These are phyloP conservation scores for Hypoxylon crocopeplum DNA, from an alignment of 495 filamentous ascomycete species.

Conservation along the genomic window DNA sequence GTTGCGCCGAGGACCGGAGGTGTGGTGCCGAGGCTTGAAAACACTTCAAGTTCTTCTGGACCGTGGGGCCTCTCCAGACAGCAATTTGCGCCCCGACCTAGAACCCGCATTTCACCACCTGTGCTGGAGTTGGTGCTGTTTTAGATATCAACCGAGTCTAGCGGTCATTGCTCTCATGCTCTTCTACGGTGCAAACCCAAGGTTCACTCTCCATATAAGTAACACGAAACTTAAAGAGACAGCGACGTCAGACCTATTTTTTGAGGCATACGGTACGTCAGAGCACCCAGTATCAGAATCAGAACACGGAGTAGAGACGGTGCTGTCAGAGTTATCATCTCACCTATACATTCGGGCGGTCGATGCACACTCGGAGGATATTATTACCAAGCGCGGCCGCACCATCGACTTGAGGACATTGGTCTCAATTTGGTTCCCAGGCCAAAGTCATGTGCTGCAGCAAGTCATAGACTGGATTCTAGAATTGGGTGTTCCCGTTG, in stretches of 20 bases:
- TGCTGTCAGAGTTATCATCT: too few relatives aligned
- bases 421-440: slow-evolving; percentile 20
- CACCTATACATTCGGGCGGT: too few relatives aligned
- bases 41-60: slow-evolving; percentile 5
- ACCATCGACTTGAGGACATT: slow-evolving; percentile 8
- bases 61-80: slow-evolving; percentile 14
- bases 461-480: slow-evolving; percentile 28
- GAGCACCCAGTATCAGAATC: not conserved
- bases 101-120: slow-evolving; percentile 6
- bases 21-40: not conserved
- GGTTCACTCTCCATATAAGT: slow-evolving; percentile 3
- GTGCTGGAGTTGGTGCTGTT: not conserved
- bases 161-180: slow-evolving; percentile 15
- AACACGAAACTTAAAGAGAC: not conserved
- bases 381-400: not conserved
- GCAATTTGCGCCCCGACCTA: not conserved
- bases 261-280: not conserved
- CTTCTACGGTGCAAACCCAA: slow-evolving; percentile 19
- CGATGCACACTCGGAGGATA: not conserved
- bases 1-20: too few relatives aligned
- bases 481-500: slow-evolving; percentile 7
- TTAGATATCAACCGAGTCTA: not conserved
- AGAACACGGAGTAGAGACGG: not conserved
- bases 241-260: not conserved
- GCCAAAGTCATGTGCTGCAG: slow-evolving; percentile 6